Percentiles rank a stretch among this genome's conserved stretches.
Conservation (phyloP, 1,284 basidiomycete species). For the Cystobasidium sp. region DNA sequence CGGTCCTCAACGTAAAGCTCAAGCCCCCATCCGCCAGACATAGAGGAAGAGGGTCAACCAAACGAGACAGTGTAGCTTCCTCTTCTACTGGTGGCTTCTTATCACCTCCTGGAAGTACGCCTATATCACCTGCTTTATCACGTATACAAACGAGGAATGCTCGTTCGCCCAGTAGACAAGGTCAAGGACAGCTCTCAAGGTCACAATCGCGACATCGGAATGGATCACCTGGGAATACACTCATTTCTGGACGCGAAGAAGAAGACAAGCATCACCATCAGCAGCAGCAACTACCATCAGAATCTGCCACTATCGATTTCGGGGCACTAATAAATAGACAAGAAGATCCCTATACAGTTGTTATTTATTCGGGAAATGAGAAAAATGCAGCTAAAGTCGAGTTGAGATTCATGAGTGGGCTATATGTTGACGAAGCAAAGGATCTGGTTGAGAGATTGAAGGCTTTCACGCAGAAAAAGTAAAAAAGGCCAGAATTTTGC, state of each 20-base stretch:
- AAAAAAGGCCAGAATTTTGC: neutral
- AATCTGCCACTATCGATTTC: conserved; percentile 7
- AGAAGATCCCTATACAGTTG: neutral
- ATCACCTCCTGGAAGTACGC: neutral
- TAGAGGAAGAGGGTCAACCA: neutral
- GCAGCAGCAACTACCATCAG: neutral
- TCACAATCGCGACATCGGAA: too few species aligned
- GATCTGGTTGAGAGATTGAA: conserved; percentile 8
- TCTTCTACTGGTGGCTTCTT: neutral
- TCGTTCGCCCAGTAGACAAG: neutral
- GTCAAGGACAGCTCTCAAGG: neutral
- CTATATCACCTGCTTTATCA: conserved; percentile 3
- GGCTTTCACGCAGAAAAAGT: neutral
- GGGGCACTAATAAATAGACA: neutral
- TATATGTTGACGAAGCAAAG: conserved; percentile 21
- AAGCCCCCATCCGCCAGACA: neutral
- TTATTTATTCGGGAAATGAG: neutral
- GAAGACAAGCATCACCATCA: neutral
- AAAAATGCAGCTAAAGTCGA: neutral
- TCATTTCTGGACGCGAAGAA: neutral
- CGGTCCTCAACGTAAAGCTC: too few species aligned
- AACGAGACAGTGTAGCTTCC: neutral
- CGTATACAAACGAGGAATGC: conserved; percentile 11
- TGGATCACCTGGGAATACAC: neutral
- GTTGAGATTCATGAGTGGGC: conserved; percentile 10